Conservation (phyloP, 2,329 filamentous ascomycete species). For the Amesomyces nigricolor region DNA sequence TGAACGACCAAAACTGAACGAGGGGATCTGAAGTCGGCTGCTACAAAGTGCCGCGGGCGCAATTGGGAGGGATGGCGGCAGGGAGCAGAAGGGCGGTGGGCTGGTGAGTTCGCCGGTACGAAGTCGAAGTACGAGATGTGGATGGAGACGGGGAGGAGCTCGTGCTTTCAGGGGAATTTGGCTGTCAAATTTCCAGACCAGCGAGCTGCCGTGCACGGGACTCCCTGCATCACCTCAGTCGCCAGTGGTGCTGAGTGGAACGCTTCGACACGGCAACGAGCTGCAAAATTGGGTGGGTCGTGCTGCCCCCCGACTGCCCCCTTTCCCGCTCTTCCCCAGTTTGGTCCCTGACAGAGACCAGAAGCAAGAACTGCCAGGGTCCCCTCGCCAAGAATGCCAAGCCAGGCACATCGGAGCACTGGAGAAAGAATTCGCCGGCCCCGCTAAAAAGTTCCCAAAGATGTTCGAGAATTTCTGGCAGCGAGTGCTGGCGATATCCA, state of each 20-base stretch:
- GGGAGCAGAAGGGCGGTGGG: conserved; percentile 15
- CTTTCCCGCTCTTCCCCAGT: conserved; percentile 24
- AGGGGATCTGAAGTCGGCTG: conserved; percentile 17
- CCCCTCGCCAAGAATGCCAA: conserved; percentile 14
- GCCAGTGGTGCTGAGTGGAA: no score
- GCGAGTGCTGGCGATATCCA: conserved; percentile 13
- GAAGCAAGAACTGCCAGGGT: conserved; percentile 3
- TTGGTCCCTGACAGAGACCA: conserved; percentile 1
- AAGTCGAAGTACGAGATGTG: conserved; percentile 17
- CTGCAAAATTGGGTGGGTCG: conserved; percentile 18
- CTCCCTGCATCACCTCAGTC: conserved; percentile 4
- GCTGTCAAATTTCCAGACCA: conserved; percentile 35
- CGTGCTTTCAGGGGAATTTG: conserved; percentile 34
- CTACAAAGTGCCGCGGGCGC: conserved; percentile 14
- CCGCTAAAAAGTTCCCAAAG: conserved; percentile 24
- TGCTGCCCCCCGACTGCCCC: conserved; percentile 8
- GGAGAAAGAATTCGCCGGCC: conserved; percentile 26
- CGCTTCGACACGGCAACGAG: conserved; percentile 4
- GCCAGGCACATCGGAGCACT: conserved; percentile 12
- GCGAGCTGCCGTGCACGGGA: conserved; percentile 21
- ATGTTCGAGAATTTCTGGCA: conserved; percentile 24
- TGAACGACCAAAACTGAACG: conserved; percentile 13
- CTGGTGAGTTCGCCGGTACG: conserved; percentile 28
- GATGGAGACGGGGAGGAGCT: conserved; percentile 24
- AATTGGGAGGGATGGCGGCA: conserved; percentile 20